Evolutionary conservation across 2,329 filamentous ascomycete genomes (phyloP), one percentile per base, ranked within the genome.

Genomic region (Aschersonia sp.): DNA sequence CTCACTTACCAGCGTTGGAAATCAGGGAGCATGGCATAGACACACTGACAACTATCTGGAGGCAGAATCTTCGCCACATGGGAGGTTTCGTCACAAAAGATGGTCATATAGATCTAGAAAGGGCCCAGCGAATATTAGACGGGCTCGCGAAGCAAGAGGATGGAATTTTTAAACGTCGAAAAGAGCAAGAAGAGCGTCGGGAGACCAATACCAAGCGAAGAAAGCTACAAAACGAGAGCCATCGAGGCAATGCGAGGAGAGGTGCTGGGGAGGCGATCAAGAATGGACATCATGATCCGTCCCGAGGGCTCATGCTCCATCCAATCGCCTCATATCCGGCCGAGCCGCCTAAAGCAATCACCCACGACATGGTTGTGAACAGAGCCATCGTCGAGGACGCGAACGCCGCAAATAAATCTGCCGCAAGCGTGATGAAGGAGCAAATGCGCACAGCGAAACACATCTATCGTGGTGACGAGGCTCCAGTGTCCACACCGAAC

Each of bases 11-110:
- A n/a, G 94, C 91, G 58, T 75, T 98, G 50, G 92, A 97, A 64
- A 97, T 98, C 62, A 81, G 92, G 51, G 92, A 98, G 60, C 89
- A 96, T 61, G 91, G 91, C 45, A 98, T 98, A 60, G 91, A 98
- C 61, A 94, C 89, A 1, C 73, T 98, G 48, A 94, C 89, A 54
- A 84, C 87, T n/a, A 92, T 98, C 48, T 98, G 94, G 92, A 84
- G 87, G 60, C 89, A 96, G 55, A 94, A 94, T 53, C 72, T 97
- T 28, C 84, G 89, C 4, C 64, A 77, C 40, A 96, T 98, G 89
- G 89, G 89, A 44, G 92, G 92, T 9, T 98, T 96, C 63, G 76
- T 98, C 46, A 98, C 92, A 43, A 91, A 94, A 61, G 91, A 98
- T 66, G 92, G 92, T 2, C 82, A 85, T 56, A 89, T 97, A 51